Evolutionary conservation across 1,139 yeast genomes (phyloP).

Genomic region (Candida smagusa): DNA sequence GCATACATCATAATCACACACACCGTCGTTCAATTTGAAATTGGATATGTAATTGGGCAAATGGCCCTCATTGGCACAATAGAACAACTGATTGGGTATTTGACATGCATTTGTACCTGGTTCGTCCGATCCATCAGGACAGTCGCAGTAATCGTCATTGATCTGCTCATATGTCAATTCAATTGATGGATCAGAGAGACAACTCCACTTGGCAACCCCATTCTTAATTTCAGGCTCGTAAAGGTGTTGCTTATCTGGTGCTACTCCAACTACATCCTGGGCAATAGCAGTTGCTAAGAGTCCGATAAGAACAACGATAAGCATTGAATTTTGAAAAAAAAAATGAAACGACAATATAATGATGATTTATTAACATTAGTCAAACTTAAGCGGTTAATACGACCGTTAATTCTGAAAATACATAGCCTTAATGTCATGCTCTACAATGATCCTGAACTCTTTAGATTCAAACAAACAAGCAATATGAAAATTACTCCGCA

Average conservation of each 20-base stretch:
- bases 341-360: no score
- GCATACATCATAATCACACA: slow-evolving; percentile 84
- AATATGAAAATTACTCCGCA: slow-evolving; percentile 13
- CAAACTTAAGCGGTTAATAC: slow-evolving; percentile 24
- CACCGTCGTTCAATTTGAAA: slow-evolving; percentile 78
- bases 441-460: slow-evolving; percentile 19
- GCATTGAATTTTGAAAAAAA: not conserved
- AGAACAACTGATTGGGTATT: slow-evolving; percentile 47
- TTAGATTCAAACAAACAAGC: slow-evolving; percentile 1
- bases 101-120: slow-evolving; percentile 92
- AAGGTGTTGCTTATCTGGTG: slow-evolving; percentile 38
- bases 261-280: slow-evolving; percentile 15
- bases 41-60: slow-evolving; percentile 54
- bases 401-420: slow-evolving; percentile 37
- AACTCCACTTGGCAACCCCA: slow-evolving; percentile 53
- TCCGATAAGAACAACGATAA: slow-evolving; percentile 1
- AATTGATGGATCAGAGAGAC: slow-evolving; percentile 65
- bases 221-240: slow-evolving; percentile 50
- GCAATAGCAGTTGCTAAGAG: not conserved
- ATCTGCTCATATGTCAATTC: slow-evolving; percentile 57
- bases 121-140: slow-evolving; percentile 98
- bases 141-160: slow-evolving; percentile 90
- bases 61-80: slow-evolving; percentile 77
- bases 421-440: slow-evolving; percentile 30
- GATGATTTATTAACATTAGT: no score